Percentiles rank a stretch among this genome's conserved stretches.
Evolutionary conservation across 2,329 filamentous ascomycete genomes (phyloP).

Genomic region (Fusarium tanahbumbuense): DNA sequence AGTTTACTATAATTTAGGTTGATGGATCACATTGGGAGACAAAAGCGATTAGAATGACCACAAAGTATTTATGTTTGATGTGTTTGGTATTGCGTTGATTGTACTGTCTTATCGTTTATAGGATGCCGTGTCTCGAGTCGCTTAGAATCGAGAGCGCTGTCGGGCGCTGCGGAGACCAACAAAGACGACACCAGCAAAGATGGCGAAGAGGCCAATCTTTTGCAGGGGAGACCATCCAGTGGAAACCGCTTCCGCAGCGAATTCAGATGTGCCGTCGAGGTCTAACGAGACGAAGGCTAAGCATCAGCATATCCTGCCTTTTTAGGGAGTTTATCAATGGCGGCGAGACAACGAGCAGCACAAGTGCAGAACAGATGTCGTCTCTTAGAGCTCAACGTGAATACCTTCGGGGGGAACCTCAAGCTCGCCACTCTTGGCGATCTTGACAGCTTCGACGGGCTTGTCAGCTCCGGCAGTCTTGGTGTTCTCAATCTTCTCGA

Average conservation of each 20-base stretch:
- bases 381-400: slow-evolving; percentile 82
- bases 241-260: slow-evolving; percentile 29
- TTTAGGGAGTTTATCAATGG: slow-evolving; percentile 21
- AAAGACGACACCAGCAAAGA: slow-evolving; percentile 37
- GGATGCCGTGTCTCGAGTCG: slow-evolving; percentile 4
- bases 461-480: slow-evolving; percentile 74
- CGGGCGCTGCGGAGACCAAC: slow-evolving; percentile 40
- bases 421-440: slow-evolving; percentile 85
- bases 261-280: slow-evolving; percentile 44
- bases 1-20: not conserved
- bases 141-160: slow-evolving; percentile 37
- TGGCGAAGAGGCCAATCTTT: slow-evolving; percentile 39
- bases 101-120: slow-evolving; percentile 30
- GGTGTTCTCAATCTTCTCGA: slow-evolving; percentile 81
- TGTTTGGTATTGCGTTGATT: slow-evolving; percentile 22
- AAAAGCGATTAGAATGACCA: not conserved
- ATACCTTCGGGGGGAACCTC: slow-evolving; percentile 91
- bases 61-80: not conserved
- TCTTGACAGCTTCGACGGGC: slow-evolving; percentile 76
- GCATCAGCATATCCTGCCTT: slow-evolving; percentile 51
- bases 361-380: slow-evolving; percentile 43
- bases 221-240: slow-evolving; percentile 40
- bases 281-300: slow-evolving; percentile 46
- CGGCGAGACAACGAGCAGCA: slow-evolving; percentile 42
- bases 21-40: not conserved